phyloP scores from a whole-genome alignment of 176 grass and related monocot species.

The Avena atlantica region DNA sequence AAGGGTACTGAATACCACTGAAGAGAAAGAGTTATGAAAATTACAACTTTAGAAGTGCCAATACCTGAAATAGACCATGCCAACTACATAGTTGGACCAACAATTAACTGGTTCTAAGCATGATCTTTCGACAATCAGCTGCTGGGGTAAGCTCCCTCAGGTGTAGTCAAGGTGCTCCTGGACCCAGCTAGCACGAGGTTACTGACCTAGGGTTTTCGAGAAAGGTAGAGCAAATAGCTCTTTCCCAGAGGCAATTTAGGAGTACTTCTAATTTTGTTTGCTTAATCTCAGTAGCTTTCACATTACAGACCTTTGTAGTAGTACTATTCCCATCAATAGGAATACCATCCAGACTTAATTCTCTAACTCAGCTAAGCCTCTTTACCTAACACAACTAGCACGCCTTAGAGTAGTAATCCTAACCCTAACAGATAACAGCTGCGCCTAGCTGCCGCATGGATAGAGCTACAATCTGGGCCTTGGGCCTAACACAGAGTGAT shows the following conservation, averaged over 20 bases:
- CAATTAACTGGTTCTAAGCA: background rate
- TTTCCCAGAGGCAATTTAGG: background rate
- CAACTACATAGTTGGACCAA: background rate
- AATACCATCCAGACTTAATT: background rate
- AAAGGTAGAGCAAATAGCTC: background rate
- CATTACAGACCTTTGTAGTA: background rate
- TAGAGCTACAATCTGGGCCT: background rate
- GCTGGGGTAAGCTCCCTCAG: background rate
- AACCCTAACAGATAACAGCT: background rate
- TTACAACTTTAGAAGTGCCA: background rate
- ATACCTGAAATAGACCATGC: background rate
- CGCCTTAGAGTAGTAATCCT: background rate
- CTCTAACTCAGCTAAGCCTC: background rate
- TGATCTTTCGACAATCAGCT: background rate
- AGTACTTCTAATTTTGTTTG: background rate
- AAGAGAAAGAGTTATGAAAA: background rate
- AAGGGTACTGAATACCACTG: background rate
- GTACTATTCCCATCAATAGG: background rate
- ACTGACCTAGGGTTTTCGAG: background rate
- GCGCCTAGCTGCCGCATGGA: background rate
- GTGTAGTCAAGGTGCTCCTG: too few relatives aligned
- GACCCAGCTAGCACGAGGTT: background rate
- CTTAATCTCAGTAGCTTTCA: background rate
- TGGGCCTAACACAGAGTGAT: background rate
- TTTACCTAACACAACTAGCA: background rate